These are phyloP conservation scores for Chamaecrista fasciculata DNA, from an alignment of 306 rosid genomes.

Conservation along the genomic window DNA sequence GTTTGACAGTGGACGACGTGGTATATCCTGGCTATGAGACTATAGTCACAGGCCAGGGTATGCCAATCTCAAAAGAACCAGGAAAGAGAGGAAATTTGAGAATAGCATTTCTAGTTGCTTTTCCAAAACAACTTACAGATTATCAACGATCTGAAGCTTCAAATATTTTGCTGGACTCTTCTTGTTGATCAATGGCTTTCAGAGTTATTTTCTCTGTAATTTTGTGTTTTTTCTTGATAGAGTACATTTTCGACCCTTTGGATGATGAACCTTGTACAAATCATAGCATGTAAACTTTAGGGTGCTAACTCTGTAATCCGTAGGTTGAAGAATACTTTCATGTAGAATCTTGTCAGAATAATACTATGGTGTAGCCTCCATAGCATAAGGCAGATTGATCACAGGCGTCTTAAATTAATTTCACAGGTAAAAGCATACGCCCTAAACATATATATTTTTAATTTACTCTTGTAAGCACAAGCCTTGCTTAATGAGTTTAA, in stretches of 20 bases:
- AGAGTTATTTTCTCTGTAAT: neutral
- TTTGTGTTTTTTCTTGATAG: neutral
- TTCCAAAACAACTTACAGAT: slow-evolving; percentile 41
- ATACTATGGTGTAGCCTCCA: neutral
- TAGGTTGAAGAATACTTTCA: neutral
- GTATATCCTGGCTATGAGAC: slow-evolving; percentile 44
- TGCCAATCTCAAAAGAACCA: slow-evolving; percentile 36
- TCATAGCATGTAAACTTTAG: neutral
- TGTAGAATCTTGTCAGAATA: neutral
- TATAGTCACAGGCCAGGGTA: slow-evolving; percentile 42
- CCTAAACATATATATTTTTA: neutral
- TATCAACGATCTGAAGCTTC: slow-evolving; percentile 43
- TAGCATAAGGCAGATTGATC: neutral
- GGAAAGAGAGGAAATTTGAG: slow-evolving; percentile 47
- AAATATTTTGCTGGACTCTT: slow-evolving; percentile 33
- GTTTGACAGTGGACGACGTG: slow-evolving; percentile 32
- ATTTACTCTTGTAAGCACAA: slow-evolving; percentile 8
- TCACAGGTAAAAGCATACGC: neutral
- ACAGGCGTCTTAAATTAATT: neutral
- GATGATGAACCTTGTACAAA: neutral
- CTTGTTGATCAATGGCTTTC: slow-evolving; percentile 13
- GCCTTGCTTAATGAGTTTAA: neutral
- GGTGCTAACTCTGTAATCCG: neutral
- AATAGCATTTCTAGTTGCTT: slow-evolving; percentile 41
- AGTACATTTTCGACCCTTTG: no score